Evolutionary conservation across 2,329 filamentous ascomycete species (phyloP).

Genomic region (Stemphylium beticola): DNA sequence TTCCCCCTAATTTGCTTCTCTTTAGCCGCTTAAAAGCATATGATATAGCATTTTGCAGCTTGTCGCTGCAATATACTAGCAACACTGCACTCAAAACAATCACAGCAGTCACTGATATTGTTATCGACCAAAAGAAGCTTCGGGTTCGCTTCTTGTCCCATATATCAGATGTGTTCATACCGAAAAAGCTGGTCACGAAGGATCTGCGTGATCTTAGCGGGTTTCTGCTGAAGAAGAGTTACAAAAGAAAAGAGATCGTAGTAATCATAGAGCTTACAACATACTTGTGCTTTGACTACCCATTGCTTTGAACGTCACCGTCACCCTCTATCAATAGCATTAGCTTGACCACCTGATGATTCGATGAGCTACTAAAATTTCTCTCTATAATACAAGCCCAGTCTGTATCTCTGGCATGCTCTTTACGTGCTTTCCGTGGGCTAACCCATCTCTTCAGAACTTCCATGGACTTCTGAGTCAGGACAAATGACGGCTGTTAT

Average conservation of each 20-base stretch:
- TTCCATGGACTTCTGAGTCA: too few species aligned
- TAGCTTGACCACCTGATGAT: too few species aligned
- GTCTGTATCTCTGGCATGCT: neutral
- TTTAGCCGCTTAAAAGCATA: neutral
- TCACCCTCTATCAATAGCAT: too few species aligned
- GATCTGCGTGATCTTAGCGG: slow-evolving; percentile 5
- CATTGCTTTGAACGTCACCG: too few species aligned
- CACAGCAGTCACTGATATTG: slow-evolving; percentile 15
- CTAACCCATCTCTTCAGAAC: too few species aligned
- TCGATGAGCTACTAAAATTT: too few species aligned
- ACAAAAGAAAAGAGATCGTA: slow-evolving; percentile 39
- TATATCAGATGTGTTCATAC: slow-evolving; percentile 28
- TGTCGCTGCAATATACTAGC: slow-evolving; percentile 8
- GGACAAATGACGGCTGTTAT: too few species aligned
- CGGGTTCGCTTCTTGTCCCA: slow-evolving; percentile 16
- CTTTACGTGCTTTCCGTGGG: neutral
- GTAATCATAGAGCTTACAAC: slow-evolving; percentile 30
- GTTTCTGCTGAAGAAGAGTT: slow-evolving; percentile 20
- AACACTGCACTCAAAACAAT: slow-evolving; percentile 1
- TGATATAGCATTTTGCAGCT: neutral
- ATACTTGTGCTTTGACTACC: too few species aligned
- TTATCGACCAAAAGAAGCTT: slow-evolving; percentile 23
- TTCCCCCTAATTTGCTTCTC: neutral
- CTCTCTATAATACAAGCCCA: too few species aligned
- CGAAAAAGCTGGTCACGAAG: slow-evolving; percentile 20